Conservation (phyloP, 169 alveolate genomes). For the Plasmodium sp. region DNA sequence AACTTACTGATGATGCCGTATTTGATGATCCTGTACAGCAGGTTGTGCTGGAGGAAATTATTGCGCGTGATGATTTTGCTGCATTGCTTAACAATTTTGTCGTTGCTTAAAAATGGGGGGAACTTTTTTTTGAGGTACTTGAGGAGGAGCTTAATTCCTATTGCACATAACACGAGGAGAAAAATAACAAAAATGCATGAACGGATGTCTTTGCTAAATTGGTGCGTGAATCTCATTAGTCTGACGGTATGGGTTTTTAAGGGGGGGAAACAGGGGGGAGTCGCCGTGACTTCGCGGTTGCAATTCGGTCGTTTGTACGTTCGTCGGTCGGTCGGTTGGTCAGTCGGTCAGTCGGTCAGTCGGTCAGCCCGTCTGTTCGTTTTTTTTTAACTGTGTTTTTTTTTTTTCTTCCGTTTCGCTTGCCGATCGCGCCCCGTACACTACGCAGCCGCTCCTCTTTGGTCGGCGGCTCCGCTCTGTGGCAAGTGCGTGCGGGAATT, state of each 20-base stretch:
- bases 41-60: slow-evolving; percentile 17
- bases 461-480: background rate
- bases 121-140: slow-evolving; percentile 34
- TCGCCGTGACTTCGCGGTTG: background rate
- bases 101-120: slow-evolving; percentile 7
- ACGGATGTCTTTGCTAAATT: slow-evolving; percentile 12
- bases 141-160: slow-evolving; percentile 7
- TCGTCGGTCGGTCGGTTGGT: background rate
- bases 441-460: background rate
- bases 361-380: background rate
- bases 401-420: background rate
- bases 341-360: too few relatives aligned
- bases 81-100: slow-evolving; percentile 6
- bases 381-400: background rate
- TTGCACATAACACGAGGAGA: slow-evolving; percentile 16
- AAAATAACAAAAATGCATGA: slow-evolving; percentile 10
- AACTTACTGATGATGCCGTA: slow-evolving; percentile 13
- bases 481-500: background rate
- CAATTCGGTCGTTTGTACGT: background rate
- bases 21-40: slow-evolving; percentile 16
- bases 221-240: slow-evolving; percentile 35
- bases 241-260: slow-evolving; percentile 1
- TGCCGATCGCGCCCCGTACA: background rate
- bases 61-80: background rate
- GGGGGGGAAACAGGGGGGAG: background rate